Base-by-base conservation (phyloP, 1,284 basidiomycete species). In the Sutorius eximius region DNA sequence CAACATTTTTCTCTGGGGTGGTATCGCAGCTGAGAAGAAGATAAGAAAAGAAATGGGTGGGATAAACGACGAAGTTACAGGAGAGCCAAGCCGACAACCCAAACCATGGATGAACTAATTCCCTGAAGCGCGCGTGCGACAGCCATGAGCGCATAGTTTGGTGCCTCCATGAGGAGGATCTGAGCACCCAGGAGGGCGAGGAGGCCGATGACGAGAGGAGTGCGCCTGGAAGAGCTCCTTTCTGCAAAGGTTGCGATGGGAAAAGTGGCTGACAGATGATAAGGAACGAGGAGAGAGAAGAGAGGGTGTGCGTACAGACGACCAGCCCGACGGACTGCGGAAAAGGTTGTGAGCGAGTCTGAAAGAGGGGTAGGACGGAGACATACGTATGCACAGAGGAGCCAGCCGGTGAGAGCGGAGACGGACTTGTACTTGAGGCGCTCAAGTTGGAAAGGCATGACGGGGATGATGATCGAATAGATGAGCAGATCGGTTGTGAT, bases 81-180 rank as follows among this genome's bases (percentile, higher is more conserved):
- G n/a, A 90, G 71, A 11, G 86, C 87, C 24, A 91, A 70, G 1
- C 85, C 87, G 40, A 89, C 82, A 0, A 87, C 81, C 89, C 89
- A 92, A 9, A 93, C 79, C 60, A 90, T 80, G 1, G 87, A 84
- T 2, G 85, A 87, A 34, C 84, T 83, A 16, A 87, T 72, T 1
- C 91, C 90, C 70, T 92, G 90, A 9, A 90, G 54, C 16, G 86
- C 71, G 20, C 91, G 82, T 16, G 88, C 85, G 30, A 91, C 40
- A 13, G 81, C 82, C 87, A 93, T 90, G 13, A 87, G 72, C 71
- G 82, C 76, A 63, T 84, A 93, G 20, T 75, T 79, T 3, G 81
- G 82, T 0, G 87, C 86, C 56, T 89, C 82, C 89, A 92, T 92
- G 47, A 93, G 79, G 73, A 92, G 76, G 22, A 91, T 71, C 65